phyloP scores from a whole-genome alignment of 495 filamentous ascomycete species.

The Niebla homalea region DNA sequence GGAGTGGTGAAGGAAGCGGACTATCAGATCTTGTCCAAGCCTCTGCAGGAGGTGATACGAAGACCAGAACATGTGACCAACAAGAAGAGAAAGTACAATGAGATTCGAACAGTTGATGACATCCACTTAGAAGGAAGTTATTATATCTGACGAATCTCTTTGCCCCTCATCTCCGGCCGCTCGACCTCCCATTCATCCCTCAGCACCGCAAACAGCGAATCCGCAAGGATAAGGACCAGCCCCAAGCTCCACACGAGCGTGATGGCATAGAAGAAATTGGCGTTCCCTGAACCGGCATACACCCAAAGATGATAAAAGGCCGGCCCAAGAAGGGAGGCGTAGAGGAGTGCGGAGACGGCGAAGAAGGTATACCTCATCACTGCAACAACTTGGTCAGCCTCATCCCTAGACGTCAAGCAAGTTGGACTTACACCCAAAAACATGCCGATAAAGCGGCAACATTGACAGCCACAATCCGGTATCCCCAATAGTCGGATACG shows the following conservation, averaged over 20 bases:
- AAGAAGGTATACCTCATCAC: constrained; percentile 93
- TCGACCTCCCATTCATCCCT: constrained; percentile 92
- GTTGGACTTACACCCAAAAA: constrained; percentile 66
- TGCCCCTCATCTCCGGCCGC: constrained; percentile 74
- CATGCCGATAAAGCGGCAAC: constrained; percentile 76
- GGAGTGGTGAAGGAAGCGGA: constrained; percentile 51
- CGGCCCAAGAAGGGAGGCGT: constrained; percentile 77
- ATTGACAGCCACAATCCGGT: constrained; percentile 70
- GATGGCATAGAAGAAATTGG: constrained; percentile 99
- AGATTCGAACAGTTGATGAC: not conserved
- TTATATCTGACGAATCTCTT: constrained; percentile 75
- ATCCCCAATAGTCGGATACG: constrained; percentile 86
- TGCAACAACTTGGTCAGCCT: constrained; percentile 17
- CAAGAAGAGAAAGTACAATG: constrained; percentile 2
- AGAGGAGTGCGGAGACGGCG: constrained; percentile 64
- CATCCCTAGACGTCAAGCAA: not conserved
- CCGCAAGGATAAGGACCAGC: constrained; percentile 64
- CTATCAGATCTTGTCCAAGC: constrained; percentile 62
- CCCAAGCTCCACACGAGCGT: constrained; percentile 94
- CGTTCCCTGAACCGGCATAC: constrained; percentile 93
- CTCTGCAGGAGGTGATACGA: constrained; percentile 16
- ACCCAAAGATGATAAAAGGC: constrained; percentile 98
- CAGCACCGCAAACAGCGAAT: constrained; percentile 74
- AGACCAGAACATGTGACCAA: not conserved
- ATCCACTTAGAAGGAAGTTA: no score